A percentile compares a stretch with the other conserved stretches of the same genome.
Evolutionary conservation across 129 eudicot species (phyloP).

Genomic region (Flaveria brownii): DNA sequence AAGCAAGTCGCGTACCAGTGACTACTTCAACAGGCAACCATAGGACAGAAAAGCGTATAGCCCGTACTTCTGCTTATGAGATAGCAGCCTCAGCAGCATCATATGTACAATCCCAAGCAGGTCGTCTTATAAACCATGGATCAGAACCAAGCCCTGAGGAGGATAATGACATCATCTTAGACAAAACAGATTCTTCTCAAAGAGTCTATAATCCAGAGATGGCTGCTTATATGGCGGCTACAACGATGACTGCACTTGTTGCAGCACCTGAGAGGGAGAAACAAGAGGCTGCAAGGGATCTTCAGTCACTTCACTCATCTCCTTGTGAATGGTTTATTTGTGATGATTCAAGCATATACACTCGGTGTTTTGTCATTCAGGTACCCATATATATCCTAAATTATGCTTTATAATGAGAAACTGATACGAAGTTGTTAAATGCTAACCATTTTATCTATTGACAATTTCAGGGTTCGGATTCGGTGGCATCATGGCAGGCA

Average conservation of each 20-base stretch:
- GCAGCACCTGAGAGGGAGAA: conserved; percentile 76
- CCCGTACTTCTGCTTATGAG: conserved; percentile 54
- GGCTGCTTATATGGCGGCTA: conserved; percentile 88
- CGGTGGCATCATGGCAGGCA: conserved; percentile 84
- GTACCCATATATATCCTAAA: conserved; percentile 26
- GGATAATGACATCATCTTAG: conserved; percentile 15
- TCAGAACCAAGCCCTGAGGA: conserved; percentile 30
- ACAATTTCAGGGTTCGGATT: conserved; percentile 68
- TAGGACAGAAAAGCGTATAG: conserved; percentile 15
- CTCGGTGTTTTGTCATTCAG: conserved; percentile 83
- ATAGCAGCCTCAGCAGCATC: conserved; percentile 86
- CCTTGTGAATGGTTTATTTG: conserved; percentile 92
- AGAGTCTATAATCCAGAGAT: conserved; percentile 60
- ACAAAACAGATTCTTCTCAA: conserved; percentile 31
- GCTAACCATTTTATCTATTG: conserved; percentile 19
- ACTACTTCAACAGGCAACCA: conserved; percentile 25
- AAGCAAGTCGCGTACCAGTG: conserved; percentile 32
- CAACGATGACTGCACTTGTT: conserved; percentile 86
- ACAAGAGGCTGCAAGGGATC: conserved; percentile 70
- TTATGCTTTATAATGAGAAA: background rate
- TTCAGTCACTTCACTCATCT: conserved; percentile 70
- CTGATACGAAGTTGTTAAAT: background rate
- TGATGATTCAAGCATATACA: conserved; percentile 68
- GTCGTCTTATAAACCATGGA: conserved; percentile 35
- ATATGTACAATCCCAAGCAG: conserved; percentile 62